These are phyloP conservation scores for Hypoxylon sp. DNA, from an alignment of 2,329 filamentous ascomycete species.

Conservation along the genomic window DNA sequence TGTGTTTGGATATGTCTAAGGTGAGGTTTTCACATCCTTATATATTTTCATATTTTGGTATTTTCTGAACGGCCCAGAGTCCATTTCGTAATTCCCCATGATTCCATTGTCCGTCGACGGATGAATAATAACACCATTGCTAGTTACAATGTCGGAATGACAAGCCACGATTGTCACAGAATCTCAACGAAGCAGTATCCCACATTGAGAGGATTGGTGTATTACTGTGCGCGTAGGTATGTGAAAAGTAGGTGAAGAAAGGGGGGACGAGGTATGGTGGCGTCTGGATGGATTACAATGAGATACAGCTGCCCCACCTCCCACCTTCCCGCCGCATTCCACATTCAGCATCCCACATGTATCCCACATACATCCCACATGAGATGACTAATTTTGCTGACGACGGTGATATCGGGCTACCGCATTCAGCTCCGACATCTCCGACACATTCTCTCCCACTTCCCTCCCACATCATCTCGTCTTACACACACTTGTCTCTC, in stretches of 20 bases:
- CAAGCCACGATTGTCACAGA: neutral
- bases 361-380: constrained; percentile 41
- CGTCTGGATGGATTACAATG: too few relatives aligned
- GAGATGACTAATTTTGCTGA: constrained; percentile 21
- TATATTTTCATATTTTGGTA: constrained; percentile 20
- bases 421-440: constrained; percentile 17
- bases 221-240: neutral
- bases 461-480: constrained; percentile 12
- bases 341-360: constrained; percentile 15
- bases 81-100: constrained; percentile 13
- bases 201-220: constrained; percentile 12
- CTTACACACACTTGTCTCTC: constrained; percentile 5
- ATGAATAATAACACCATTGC: constrained; percentile 23
- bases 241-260: neutral
- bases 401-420: constrained; percentile 28
- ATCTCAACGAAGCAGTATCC: constrained; percentile 18
- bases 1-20: neutral
- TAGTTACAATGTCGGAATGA: constrained; percentile 15
- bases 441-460: constrained; percentile 18
- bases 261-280: neutral
- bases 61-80: neutral
- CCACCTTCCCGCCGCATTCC: neutral
- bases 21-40: constrained; percentile 1
- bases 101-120: neutral
- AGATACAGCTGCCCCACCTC: constrained; percentile 5